Conservation (phyloP, 441 rosid species). For the Arabidopsis hybrid region DNA sequence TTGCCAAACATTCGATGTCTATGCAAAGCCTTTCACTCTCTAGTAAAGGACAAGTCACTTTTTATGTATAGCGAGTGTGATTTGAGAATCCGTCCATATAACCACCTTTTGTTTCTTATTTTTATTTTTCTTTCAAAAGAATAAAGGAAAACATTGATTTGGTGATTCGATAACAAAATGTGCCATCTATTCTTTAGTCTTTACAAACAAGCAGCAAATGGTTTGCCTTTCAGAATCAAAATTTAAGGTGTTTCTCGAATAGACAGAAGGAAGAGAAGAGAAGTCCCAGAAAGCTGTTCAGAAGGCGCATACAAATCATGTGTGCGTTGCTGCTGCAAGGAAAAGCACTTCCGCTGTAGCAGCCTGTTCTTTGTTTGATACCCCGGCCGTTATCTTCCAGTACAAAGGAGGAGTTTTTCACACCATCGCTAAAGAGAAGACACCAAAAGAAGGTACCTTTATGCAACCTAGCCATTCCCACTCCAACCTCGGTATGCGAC, state of each 20-base stretch:
- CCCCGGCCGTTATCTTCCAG: constrained; percentile 82
- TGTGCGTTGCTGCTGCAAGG: constrained; percentile 75
- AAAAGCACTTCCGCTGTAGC: constrained; percentile 75
- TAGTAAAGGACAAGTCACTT: constrained; percentile 44
- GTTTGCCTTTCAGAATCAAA: constrained; percentile 14
- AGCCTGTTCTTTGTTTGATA: constrained; percentile 77
- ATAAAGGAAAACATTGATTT: constrained; percentile 30
- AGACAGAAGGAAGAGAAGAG: constrained; percentile 40
- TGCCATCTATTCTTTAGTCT: constrained; percentile 6
- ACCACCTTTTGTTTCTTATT: background rate
- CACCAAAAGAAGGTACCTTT: constrained; percentile 82
- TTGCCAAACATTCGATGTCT: constrained; percentile 78
- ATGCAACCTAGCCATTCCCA: constrained; percentile 69
- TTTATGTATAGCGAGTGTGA: constrained; percentile 37
- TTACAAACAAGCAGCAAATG: constrained; percentile 21
- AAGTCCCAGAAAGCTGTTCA: constrained; percentile 32
- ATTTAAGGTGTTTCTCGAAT: constrained; percentile 20
- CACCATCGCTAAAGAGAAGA: constrained; percentile 65
- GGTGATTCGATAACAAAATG: constrained; percentile 23
- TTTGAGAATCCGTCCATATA: constrained; percentile 20
- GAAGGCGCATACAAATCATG: constrained; percentile 35
- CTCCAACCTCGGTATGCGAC: constrained; percentile 73
- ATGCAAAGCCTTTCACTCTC: constrained; percentile 68
- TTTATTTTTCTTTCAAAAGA: background rate
- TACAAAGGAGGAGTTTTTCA: constrained; percentile 65